Evolutionary conservation across 441 rosid species (phyloP).

Genomic region (Erodium moschatum): DNA sequence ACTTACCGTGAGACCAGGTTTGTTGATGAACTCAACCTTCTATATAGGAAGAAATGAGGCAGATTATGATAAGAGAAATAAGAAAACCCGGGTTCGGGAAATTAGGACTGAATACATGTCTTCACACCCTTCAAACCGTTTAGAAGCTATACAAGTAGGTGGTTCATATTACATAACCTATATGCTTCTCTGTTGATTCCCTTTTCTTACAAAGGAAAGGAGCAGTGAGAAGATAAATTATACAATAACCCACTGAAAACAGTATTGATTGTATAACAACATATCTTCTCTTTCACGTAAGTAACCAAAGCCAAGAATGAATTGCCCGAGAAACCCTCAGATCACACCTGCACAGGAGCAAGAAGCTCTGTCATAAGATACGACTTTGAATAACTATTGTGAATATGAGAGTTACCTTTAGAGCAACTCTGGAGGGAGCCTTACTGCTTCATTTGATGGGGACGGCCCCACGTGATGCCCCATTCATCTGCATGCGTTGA

Average conservation of each 20-base stretch:
- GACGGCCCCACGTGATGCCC: slow-evolving; percentile 20
- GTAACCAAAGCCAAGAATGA: slow-evolving; percentile 70
- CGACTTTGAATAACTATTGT: neutral
- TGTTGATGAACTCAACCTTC: no score
- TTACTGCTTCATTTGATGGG: slow-evolving; percentile 22
- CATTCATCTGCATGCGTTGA: slow-evolving; percentile 24
- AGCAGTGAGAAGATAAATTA: neutral
- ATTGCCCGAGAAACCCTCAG: slow-evolving; percentile 38
- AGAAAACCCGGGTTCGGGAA: no score
- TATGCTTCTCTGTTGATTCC: neutral
- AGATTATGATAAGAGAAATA: no score
- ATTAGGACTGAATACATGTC: neutral
- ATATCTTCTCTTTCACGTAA: neutral
- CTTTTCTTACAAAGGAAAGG: neutral
- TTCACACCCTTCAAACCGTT: neutral
- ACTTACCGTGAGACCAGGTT: no score
- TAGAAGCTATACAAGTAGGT: neutral
- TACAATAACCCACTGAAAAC: neutral
- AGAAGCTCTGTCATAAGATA: neutral
- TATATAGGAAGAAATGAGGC: no score
- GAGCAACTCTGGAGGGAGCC: neutral
- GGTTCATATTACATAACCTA: neutral
- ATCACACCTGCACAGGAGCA: neutral
- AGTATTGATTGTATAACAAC: neutral
- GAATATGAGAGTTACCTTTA: neutral